Percentiles rank a stretch among this genome's conserved stretches.
These are phyloP conservation scores for Phlebiopsis gigantea DNA, from an alignment of 768 basidiomycete species.

Conservation along the genomic window DNA sequence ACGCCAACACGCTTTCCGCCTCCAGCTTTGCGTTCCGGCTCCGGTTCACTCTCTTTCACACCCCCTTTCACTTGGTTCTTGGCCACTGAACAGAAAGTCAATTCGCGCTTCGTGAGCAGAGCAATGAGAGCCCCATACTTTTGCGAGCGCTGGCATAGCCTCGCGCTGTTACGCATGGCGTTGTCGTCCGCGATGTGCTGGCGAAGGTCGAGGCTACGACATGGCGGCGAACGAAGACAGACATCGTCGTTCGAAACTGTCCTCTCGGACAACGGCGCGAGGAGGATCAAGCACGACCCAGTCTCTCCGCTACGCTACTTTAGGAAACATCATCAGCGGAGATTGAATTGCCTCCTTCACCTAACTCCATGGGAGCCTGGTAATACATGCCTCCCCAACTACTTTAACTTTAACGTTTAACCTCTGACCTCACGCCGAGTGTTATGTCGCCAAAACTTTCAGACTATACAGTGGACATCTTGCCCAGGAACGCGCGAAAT, in stretches of 20 bases:
- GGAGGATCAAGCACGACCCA: neutral
- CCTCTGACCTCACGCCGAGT: too few relatives aligned
- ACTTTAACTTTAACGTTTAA: too few relatives aligned
- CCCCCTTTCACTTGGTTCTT: neutral
- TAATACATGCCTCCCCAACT: too few relatives aligned
- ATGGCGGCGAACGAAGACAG: constrained; percentile 1
- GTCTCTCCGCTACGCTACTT: neutral
- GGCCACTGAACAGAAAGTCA: neutral
- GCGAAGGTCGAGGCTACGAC: constrained; percentile 3
- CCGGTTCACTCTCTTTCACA: neutral
- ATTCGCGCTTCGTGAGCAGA: neutral
- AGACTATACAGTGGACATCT: too few relatives aligned
- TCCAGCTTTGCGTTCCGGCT: neutral
- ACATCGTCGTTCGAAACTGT: constrained; percentile 9
- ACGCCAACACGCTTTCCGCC: neutral
- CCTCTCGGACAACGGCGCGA: neutral
- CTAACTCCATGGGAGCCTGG: too few relatives aligned
- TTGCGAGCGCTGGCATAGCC: neutral
- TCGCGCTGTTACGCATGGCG: neutral
- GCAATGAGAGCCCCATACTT: neutral
- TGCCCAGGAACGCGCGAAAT: too few relatives aligned
- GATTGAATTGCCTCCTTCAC: neutral
- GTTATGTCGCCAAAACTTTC: too few relatives aligned
- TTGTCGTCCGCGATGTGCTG: neutral
- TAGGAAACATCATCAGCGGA: neutral